phyloP scores from a whole-genome alignment of 768 basidiomycete genomes.

The Lactarius deliciosus region DNA sequence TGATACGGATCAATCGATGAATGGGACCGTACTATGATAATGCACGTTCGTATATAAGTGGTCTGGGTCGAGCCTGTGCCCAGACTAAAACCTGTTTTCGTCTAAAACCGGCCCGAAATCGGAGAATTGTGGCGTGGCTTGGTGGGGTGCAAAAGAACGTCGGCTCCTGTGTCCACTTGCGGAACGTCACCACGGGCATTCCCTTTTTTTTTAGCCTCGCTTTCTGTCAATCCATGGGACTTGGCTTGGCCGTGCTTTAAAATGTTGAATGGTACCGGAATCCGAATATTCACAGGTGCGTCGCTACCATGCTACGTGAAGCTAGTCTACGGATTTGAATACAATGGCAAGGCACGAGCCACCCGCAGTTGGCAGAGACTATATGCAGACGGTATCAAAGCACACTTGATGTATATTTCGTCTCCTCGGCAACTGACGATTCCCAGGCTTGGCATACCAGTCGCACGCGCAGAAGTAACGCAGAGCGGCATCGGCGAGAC shows the following conservation, averaged over 20 bases:
- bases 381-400: slow-evolving; percentile 80
- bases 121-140: slow-evolving; percentile 9
- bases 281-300: slow-evolving; percentile 60
- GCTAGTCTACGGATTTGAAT: not conserved
- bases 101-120: slow-evolving; percentile 15
- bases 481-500: slow-evolving; percentile 91
- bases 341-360: slow-evolving; percentile 74
- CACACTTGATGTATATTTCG: slow-evolving; percentile 13
- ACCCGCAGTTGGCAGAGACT: slow-evolving; percentile 92
- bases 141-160: not conserved
- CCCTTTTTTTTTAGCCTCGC: not conserved
- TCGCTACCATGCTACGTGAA: slow-evolving; percentile 9
- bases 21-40: not conserved
- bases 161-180: not conserved
- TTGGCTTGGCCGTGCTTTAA: slow-evolving; percentile 27
- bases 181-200: not conserved
- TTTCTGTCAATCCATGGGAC: slow-evolving; percentile 33
- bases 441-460: slow-evolving; percentile 80
- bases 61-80: not conserved
- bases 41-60: not conserved
- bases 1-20: not conserved
- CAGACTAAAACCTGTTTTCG: not conserved
- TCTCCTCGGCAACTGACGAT: slow-evolving; percentile 6
- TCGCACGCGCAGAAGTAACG: slow-evolving; percentile 85
- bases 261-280: slow-evolving; percentile 58